Conservation (phyloP, 352 stramenopile genomes). For the Globisporangium splendens region DNA sequence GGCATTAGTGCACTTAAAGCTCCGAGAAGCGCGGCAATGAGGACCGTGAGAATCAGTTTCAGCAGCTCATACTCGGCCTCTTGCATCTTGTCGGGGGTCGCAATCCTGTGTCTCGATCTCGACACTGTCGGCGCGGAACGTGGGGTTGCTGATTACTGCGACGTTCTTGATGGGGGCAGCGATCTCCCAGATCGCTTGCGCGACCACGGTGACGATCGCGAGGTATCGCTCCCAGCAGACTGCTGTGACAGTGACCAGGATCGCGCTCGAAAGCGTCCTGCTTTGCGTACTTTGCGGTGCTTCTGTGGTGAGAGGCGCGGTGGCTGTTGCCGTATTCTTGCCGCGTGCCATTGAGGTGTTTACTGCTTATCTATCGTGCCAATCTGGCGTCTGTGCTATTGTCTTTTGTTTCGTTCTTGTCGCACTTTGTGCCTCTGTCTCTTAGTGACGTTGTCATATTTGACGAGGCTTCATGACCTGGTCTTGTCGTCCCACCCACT, state of each 20-base stretch:
- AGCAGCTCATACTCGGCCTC: constrained; percentile 22
- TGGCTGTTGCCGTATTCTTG: no score
- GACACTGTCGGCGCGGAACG: constrained; percentile 20
- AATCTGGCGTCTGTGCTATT: no score
- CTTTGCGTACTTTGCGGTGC: no score
- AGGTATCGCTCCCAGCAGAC: constrained; percentile 8
- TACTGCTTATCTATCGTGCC: no score
- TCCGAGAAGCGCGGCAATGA: constrained; percentile 9
- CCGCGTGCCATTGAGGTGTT: no score
- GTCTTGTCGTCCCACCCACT: no score
- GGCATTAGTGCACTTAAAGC: constrained; percentile 3
- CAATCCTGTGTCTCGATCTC: constrained; percentile 15
- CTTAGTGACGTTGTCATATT: neutral
- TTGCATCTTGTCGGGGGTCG: constrained; percentile 16
- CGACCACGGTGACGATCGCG: constrained; percentile 16
- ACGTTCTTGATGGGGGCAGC: constrained; percentile 41
- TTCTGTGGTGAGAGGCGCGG: no score
- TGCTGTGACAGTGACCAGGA: neutral
- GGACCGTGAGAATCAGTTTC: constrained; percentile 21
- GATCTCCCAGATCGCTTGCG: constrained; percentile 31
- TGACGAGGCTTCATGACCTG: neutral
- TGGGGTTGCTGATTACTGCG: constrained; percentile 29
- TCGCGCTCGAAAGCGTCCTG: neutral
- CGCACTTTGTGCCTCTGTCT: neutral
- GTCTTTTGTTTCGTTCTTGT: no score